Percentiles rank a stretch among this genome's conserved stretches.
Conservation (phyloP, 1,284 basidiomycete species). For the Pisolithus thermaeus region DNA sequence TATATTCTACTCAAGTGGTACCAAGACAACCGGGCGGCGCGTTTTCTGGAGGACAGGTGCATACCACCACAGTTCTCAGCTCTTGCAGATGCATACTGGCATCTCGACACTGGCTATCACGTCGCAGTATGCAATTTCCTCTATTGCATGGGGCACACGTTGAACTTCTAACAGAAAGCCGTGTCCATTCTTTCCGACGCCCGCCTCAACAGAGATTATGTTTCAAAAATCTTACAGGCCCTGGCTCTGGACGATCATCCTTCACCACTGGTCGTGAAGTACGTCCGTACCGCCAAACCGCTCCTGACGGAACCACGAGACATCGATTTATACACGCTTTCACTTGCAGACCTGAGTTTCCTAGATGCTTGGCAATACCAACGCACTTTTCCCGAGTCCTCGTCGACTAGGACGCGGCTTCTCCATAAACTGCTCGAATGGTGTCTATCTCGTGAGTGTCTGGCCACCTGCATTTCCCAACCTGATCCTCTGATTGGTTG, state of each 20-base stretch:
- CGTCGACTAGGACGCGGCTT: constrained; percentile 46
- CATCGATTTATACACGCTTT: constrained; percentile 59
- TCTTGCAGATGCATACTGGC: constrained; percentile 76
- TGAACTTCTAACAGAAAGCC: constrained; percentile 42
- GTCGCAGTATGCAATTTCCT: constrained; percentile 44
- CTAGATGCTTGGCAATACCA: constrained; percentile 70
- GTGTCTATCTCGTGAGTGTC: constrained; percentile 59
- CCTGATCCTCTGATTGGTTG: not conserved
- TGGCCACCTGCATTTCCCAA: not conserved
- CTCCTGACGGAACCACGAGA: constrained; percentile 59
- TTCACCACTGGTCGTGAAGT: constrained; percentile 52
- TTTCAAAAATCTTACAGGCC: constrained; percentile 68
- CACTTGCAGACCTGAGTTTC: constrained; percentile 58
- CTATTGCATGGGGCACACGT: not conserved
- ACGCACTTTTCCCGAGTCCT: constrained; percentile 55
- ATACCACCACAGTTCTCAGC: constrained; percentile 69
- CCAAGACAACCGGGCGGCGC: constrained; percentile 52
- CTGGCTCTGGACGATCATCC: constrained; percentile 50
- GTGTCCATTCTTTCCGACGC: constrained; percentile 65
- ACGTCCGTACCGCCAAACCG: constrained; percentile 66
- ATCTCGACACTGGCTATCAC: constrained; percentile 62
- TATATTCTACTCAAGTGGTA: constrained; percentile 76
- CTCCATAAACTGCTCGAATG: constrained; percentile 59
- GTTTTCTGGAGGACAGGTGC: constrained; percentile 48
- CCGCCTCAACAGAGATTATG: constrained; percentile 67